Evolutionary conservation across 2,329 filamentous ascomycete species (phyloP).

Genomic region (Beauveria sp.): DNA sequence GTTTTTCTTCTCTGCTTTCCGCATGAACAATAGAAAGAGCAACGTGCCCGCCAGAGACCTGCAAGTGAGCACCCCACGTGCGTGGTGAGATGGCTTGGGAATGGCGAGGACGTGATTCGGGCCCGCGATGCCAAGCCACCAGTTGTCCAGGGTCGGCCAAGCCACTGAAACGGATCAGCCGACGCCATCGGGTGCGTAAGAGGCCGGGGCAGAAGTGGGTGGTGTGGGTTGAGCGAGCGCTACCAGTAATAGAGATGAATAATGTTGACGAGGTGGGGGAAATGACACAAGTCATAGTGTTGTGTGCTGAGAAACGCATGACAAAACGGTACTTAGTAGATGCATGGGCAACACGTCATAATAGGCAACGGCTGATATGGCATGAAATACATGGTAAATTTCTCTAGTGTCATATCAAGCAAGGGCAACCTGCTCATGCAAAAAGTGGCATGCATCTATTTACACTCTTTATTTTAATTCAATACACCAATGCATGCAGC

Average conservation of each 20-base stretch:
- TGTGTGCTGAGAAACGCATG: too few relatives aligned
- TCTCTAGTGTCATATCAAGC: too few relatives aligned
- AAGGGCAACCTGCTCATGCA: not conserved
- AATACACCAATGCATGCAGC: not conserved
- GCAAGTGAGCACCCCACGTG: not conserved
- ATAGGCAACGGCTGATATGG: too few relatives aligned
- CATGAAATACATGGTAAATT: too few relatives aligned
- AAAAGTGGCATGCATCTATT: not conserved
- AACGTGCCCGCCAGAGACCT: too few relatives aligned
- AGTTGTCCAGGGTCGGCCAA: not conserved
- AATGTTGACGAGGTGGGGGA: too few relatives aligned
- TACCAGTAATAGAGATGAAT: not conserved
- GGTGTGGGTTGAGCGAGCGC: not conserved
- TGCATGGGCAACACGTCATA: too few relatives aligned
- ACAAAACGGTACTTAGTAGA: too few relatives aligned
- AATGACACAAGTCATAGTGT: too few relatives aligned
- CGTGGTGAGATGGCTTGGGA: conserved; percentile 1
- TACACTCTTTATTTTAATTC: not conserved
- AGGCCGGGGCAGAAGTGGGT: not conserved
- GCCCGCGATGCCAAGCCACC: not conserved
- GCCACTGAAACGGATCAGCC: conserved; percentile 5
- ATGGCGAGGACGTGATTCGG: conserved; percentile 10
- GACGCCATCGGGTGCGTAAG: not conserved
- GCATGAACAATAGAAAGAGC: too few relatives aligned
- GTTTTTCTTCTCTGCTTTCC: too few relatives aligned